Percentiles rank a stretch among this genome's conserved stretches.
phyloP scores from a whole-genome alignment of 1,139 yeast genomes.

The Lizanozyma gosingica region DNA sequence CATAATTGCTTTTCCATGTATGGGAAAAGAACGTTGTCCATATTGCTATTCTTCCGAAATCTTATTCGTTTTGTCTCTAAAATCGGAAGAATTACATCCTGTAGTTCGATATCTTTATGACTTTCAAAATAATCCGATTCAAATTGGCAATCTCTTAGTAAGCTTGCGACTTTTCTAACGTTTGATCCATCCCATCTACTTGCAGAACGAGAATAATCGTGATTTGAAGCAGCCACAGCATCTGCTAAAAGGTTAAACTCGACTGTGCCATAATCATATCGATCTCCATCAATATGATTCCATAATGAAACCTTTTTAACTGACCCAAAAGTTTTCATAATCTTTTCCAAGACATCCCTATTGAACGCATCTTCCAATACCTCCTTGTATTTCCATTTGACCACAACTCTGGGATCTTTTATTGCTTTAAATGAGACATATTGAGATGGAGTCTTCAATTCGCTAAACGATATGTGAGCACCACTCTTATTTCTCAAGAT shows the following conservation, averaged over 20 bases:
- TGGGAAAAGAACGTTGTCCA: neutral
- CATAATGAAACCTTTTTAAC: slow-evolving; percentile 11
- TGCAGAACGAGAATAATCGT: slow-evolving; percentile 28
- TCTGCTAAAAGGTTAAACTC: slow-evolving; percentile 13
- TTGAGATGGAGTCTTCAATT: neutral
- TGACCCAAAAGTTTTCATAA: slow-evolving; percentile 33
- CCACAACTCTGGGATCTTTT: slow-evolving; percentile 8
- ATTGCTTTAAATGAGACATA: neutral
- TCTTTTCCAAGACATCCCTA: slow-evolving; percentile 17
- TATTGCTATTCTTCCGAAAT: neutral
- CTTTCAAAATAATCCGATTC: slow-evolving; percentile 1
- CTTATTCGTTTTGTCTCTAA: neutral
- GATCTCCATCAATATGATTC: slow-evolving; percentile 9
- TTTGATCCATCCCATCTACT: slow-evolving; percentile 34
- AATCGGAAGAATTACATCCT: neutral
- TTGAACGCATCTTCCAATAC: slow-evolving; percentile 22
- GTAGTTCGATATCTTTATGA: slow-evolving; percentile 1
- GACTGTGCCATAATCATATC: slow-evolving; percentile 24
- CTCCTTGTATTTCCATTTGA: slow-evolving; percentile 28
- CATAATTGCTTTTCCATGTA: neutral
- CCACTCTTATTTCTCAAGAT: slow-evolving; percentile 14
- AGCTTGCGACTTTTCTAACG: slow-evolving; percentile 35
- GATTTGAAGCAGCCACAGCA: slow-evolving; percentile 19
- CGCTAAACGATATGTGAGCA: neutral
- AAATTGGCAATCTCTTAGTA: slow-evolving; percentile 24